These are phyloP conservation scores for Penicillium ucsense DNA, from an alignment of 495 filamentous ascomycete species.

Conservation along the genomic window DNA sequence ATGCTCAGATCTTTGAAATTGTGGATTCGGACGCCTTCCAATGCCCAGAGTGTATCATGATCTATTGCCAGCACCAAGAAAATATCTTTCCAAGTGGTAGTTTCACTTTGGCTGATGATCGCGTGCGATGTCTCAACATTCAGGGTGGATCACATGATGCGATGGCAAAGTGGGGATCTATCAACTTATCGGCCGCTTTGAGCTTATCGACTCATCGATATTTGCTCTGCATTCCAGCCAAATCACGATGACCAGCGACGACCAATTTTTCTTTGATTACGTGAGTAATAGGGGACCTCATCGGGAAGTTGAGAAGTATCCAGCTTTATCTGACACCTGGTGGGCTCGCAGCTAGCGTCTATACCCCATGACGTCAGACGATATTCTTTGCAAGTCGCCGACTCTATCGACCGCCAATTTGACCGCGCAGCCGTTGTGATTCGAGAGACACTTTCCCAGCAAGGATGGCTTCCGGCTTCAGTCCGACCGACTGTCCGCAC, in stretches of 20 bases:
- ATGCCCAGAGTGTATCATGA: too few species aligned
- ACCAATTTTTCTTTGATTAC: conserved; percentile 43
- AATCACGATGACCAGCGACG: conserved; percentile 40
- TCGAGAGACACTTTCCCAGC: conserved; percentile 50
- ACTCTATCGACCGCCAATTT: conserved; percentile 67
- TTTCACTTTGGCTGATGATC: too few species aligned
- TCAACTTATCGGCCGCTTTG: conserved; percentile 7
- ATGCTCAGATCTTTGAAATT: too few species aligned
- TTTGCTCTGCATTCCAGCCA: too few species aligned
- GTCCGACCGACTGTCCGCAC: conserved; percentile 48
- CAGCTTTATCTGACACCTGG: conserved; percentile 4
- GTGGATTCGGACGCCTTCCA: too few species aligned
- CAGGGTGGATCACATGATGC: not conserved
- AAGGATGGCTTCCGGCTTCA: conserved; percentile 60
- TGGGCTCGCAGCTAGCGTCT: conserved; percentile 51
- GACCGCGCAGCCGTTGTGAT: conserved; percentile 56
- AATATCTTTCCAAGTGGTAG: too few species aligned
- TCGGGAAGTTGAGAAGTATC: not conserved
- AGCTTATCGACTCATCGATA: conserved; percentile 9
- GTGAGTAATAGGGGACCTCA: conserved; percentile 17
- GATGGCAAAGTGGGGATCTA: conserved; percentile 2
- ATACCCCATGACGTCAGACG: conserved; percentile 60
- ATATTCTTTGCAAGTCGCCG: conserved; percentile 57
- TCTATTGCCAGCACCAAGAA: too few species aligned
- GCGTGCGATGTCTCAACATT: too few species aligned